phyloP scores from a whole-genome alignment of 2,329 filamentous ascomycete species.

The Colletotrichum truncatum region DNA sequence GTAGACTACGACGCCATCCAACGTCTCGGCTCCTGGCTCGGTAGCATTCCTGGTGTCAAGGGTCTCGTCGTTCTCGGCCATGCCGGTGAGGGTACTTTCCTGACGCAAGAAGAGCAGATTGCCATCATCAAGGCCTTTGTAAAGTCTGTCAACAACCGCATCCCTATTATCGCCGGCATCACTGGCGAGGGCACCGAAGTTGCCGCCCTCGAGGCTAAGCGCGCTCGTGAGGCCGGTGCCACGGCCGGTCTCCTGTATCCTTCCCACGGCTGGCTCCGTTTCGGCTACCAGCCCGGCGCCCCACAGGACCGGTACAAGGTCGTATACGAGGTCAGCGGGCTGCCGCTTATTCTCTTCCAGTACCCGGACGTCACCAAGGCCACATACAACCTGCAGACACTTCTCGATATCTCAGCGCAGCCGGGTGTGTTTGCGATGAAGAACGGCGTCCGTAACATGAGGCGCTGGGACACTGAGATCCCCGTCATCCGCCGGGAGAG shows the following conservation, averaged over 20 bases:
- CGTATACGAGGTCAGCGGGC: conserved; percentile 57
- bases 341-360: conserved; percentile 63
- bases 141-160: conserved; percentile 57
- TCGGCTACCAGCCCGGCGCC: conserved; percentile 61
- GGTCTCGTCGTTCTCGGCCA: conserved; percentile 64
- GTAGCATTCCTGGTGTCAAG: conserved; percentile 59
- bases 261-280: conserved; percentile 63
- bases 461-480: conserved; percentile 65
- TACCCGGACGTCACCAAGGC: conserved; percentile 63
- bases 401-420: conserved; percentile 60
- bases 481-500: conserved; percentile 58
- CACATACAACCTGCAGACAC: conserved; percentile 59
- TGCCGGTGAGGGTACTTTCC: conserved; percentile 62
- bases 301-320: conserved; percentile 60
- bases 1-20: conserved; percentile 63
- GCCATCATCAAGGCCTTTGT: conserved; percentile 61
- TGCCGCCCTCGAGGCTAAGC: conserved; percentile 59
- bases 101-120: conserved; percentile 58
- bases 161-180: conserved; percentile 62
- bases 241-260: conserved; percentile 61
- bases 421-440: conserved; percentile 65
- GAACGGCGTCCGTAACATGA: conserved; percentile 65
- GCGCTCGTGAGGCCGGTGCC: conserved; percentile 59
- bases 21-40: conserved; percentile 61
- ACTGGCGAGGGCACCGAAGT: conserved; percentile 62